phyloP scores from a whole-genome alignment of 345 rosid species.

The Euclidium syriacum region DNA sequence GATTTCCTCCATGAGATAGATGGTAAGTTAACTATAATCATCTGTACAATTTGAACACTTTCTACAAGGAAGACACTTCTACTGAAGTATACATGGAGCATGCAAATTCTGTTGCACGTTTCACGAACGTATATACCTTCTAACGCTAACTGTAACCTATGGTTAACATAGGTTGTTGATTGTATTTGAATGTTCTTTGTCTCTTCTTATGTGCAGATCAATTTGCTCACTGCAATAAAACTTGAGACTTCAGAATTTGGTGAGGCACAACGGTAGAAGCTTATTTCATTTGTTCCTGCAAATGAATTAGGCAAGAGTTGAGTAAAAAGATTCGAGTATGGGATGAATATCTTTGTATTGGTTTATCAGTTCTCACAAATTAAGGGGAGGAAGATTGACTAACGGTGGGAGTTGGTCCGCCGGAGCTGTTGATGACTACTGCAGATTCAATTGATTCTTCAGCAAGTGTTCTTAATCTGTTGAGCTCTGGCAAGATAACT shows the following conservation, averaged over 20 bases:
- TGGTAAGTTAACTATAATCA: conserved; percentile 16
- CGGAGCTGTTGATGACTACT: conserved; percentile 24
- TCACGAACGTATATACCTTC: neutral
- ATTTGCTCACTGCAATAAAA: neutral
- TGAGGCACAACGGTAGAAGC: neutral
- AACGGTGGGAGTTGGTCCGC: conserved; percentile 29
- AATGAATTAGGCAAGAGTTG: neutral
- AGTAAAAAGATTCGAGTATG: conserved; percentile 4
- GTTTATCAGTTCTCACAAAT: conserved; percentile 16
- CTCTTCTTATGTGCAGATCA: conserved; percentile 10
- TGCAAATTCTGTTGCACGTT: neutral
- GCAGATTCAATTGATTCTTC: conserved; percentile 41
- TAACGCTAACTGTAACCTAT: neutral
- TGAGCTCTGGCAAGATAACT: conserved; percentile 60
- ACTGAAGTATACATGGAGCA: conserved; percentile 2
- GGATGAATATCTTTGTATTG: neutral
- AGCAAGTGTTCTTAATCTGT: conserved; percentile 54
- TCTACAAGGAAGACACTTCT: conserved; percentile 2
- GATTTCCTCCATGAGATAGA: neutral
- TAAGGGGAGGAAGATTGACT: conserved; percentile 29
- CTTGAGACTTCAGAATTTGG: neutral
- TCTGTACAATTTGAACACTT: conserved; percentile 14
- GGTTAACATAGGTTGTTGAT: conserved; percentile 14
- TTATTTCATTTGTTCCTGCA: conserved; percentile 20
- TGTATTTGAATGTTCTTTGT: neutral